These are phyloP conservation scores for Cryomyces minteri DNA, from an alignment of 495 filamentous ascomycete genomes.

Conservation along the genomic window DNA sequence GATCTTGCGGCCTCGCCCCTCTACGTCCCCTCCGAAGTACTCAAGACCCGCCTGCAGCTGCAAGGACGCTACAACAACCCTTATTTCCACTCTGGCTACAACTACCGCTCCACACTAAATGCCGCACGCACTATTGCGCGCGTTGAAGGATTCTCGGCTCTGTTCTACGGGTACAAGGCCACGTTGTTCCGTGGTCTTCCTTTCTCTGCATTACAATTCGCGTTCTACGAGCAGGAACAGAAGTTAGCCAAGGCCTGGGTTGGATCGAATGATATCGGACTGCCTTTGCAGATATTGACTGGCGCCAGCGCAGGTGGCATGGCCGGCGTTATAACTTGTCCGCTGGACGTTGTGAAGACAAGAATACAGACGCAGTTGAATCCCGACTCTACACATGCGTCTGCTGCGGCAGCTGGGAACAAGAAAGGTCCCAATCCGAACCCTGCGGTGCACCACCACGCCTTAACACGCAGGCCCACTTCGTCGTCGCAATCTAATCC, in stretches of 20 bases:
- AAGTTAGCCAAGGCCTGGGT: constrained; percentile 56
- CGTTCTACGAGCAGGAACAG: constrained; percentile 93
- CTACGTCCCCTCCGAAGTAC: constrained; percentile 90
- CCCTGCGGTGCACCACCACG: background rate
- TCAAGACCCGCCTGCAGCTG: constrained; percentile 87
- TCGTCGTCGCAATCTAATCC: constrained; percentile 1
- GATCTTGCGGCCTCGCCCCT: constrained; percentile 82
- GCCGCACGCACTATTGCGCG: constrained; percentile 68
- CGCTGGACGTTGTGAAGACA: constrained; percentile 94
- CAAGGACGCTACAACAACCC: constrained; percentile 94
- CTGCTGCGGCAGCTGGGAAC: background rate
- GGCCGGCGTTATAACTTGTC: constrained; percentile 86
- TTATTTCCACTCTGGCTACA: constrained; percentile 78
- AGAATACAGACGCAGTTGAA: constrained; percentile 91
- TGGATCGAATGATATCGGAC: constrained; percentile 59
- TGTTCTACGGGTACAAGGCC: constrained; percentile 89
- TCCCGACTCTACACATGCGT: constrained; percentile 11
- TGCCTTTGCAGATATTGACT: constrained; percentile 71
- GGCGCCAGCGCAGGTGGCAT: constrained; percentile 85
- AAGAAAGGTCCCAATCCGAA: background rate
- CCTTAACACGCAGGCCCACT: background rate
- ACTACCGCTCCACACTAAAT: constrained; percentile 66
- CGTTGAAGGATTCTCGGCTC: constrained; percentile 61
- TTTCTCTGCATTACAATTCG: constrained; percentile 89
- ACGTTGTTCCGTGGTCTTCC: constrained; percentile 90